Conservation (phyloP, 192 early-diverging fungal genomes). For the Tieghemiomyces parasiticus region DNA sequence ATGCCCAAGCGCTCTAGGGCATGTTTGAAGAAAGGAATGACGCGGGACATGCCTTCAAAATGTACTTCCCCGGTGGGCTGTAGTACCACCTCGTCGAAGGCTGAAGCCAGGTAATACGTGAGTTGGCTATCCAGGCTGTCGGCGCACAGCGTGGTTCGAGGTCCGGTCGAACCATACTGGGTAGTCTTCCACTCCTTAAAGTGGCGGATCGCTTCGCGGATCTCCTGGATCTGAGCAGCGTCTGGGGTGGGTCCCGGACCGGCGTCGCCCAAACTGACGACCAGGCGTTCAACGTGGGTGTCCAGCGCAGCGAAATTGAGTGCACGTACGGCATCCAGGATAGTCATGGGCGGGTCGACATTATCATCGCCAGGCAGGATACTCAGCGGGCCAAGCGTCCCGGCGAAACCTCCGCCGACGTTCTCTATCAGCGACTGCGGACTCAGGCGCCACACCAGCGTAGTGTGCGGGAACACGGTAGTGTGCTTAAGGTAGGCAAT, state of each 20-base stretch:
- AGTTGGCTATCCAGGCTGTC: conserved; percentile 52
- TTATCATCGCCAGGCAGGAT: too few relatives aligned
- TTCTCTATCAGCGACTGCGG: too few relatives aligned
- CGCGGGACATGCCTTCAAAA: conserved; percentile 36
- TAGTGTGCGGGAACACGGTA: too few relatives aligned
- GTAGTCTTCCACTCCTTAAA: conserved; percentile 35
- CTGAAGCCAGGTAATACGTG: conserved; percentile 49
- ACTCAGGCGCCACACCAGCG: too few relatives aligned
- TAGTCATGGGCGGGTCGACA: too few relatives aligned
- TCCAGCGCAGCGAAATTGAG: neutral
- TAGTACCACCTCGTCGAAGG: conserved; percentile 41
- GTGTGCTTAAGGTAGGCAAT: too few relatives aligned
- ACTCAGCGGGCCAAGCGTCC: too few relatives aligned
- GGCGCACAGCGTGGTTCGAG: conserved; percentile 38
- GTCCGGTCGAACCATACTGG: conserved; percentile 25
- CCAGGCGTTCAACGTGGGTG: neutral
- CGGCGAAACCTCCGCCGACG: too few relatives aligned
- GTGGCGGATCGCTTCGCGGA: conserved; percentile 30
- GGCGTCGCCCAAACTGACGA: conserved; percentile 23
- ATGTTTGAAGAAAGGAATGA: conserved; percentile 37
- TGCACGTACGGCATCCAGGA: neutral
- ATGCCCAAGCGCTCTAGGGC: conserved; percentile 40
- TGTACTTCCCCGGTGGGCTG: conserved; percentile 44
- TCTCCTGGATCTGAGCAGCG: conserved; percentile 45
- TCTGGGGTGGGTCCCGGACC: conserved; percentile 18